phyloP scores from a whole-genome alignment of 2,329 filamentous ascomycete genomes.

The Dactylellina leptospora region DNA sequence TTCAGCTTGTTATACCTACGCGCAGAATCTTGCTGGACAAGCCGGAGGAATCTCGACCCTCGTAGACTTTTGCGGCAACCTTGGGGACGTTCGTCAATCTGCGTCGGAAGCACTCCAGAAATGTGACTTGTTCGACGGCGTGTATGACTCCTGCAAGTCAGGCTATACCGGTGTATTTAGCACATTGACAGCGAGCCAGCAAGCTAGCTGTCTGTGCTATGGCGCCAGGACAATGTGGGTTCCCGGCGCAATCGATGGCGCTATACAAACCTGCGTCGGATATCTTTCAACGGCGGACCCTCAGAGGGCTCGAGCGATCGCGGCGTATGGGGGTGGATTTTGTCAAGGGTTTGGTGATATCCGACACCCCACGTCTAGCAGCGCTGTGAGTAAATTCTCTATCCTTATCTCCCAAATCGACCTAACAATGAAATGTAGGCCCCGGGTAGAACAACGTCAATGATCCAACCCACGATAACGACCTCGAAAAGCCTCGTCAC shows the following conservation, averaged over 20 bases:
- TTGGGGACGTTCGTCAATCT: slow-evolving; percentile 33
- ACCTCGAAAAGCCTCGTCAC: slow-evolving; percentile 4
- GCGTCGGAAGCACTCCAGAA: slow-evolving; percentile 28
- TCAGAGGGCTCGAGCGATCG: slow-evolving; percentile 12
- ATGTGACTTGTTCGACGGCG: slow-evolving; percentile 33
- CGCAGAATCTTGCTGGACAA: slow-evolving; percentile 39
- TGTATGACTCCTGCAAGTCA: slow-evolving; percentile 19
- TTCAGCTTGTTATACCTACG: slow-evolving; percentile 41
- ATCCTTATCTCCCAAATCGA: neutral
- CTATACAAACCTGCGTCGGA: slow-evolving; percentile 23
- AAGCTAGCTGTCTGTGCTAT: slow-evolving; percentile 51
- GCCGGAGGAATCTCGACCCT: slow-evolving; percentile 34
- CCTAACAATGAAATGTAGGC: neutral
- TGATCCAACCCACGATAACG: slow-evolving; percentile 3
- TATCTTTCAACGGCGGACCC: slow-evolving; percentile 25
- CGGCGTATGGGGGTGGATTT: slow-evolving; percentile 9
- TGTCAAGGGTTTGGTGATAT: slow-evolving; percentile 35
- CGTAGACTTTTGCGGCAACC: slow-evolving; percentile 25
- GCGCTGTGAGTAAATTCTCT: slow-evolving; percentile 13
- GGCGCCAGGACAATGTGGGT: slow-evolving; percentile 25
- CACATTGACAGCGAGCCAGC: slow-evolving; percentile 16
- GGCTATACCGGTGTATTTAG: slow-evolving; percentile 15
- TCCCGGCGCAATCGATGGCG: slow-evolving; percentile 20
- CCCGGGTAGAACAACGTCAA: slow-evolving; percentile 30
- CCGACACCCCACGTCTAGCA: slow-evolving; percentile 14